Conservation (phyloP, 257 asterid genomes). For the Fraxinus quadrangulata region DNA sequence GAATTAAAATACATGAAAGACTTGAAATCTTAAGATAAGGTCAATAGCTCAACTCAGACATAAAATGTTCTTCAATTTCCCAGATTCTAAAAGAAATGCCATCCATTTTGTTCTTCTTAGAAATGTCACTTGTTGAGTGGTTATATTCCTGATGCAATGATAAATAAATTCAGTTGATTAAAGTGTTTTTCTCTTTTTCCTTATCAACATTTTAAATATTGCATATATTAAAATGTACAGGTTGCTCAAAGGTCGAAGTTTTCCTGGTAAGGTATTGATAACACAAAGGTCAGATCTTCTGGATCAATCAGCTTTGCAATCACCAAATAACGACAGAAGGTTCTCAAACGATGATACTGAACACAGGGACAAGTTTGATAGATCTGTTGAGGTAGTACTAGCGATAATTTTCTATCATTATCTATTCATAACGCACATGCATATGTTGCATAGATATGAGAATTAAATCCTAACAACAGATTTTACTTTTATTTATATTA, state of each 20-base stretch:
- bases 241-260: conserved; percentile 94
- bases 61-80: neutral
- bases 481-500: conserved; percentile 32
- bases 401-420: neutral
- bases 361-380: conserved; percentile 48
- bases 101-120: neutral
- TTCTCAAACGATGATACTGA: conserved; percentile 50
- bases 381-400: conserved; percentile 51
- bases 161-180: neutral
- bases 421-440: neutral
- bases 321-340: conserved; percentile 61
- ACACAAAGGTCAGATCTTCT: conserved; percentile 65
- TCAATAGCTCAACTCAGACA: neutral
- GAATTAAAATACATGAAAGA: neutral
- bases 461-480: neutral
- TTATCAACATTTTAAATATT: conserved; percentile 4
- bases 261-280: conserved; percentile 90
- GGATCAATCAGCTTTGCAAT: conserved; percentile 51
- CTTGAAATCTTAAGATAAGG: neutral
- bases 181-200: conserved; percentile 6
- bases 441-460: neutral
- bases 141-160: neutral
- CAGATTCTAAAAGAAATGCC: neutral
- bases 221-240: conserved; percentile 39
- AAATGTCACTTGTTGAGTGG: neutral